Evolutionary conservation across 768 basidiomycete species (phyloP), one percentile per base, ranked within the genome.

Genomic region (Tephrocybe sp.): DNA sequence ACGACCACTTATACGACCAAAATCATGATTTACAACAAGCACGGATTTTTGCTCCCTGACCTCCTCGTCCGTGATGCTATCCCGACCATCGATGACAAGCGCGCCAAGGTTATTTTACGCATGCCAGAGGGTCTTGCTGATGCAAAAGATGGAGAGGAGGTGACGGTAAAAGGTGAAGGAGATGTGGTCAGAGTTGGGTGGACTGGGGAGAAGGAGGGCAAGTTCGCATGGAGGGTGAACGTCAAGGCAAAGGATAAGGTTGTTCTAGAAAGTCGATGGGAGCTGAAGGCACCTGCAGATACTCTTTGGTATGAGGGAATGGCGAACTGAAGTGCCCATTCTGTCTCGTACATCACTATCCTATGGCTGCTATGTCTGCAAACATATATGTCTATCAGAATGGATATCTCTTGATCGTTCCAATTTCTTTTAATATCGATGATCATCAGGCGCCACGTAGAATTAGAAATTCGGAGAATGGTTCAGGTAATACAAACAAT

Each of bases 161-260:
- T 76, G 3, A 44, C 60, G 18, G 55, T 76, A 24, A 50, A 18
- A 45, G 65, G 38, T 68, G 67, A 12, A 46, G 71, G 40, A 62
- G 56, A 33, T 70, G 57, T 46, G 73, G 45, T 66, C 21, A 70
- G 59, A 45, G 68, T 74, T 26, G 56, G 47, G 34, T 74, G 71
- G 73, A 58, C 64, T 1, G 80, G 76, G 1, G 73, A 77, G 65
- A 78, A 78, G 65, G 76, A 82, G 39, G 84, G 84, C 1, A 71
- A 70, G 51, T 78, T 78, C 58, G 80, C 82, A 62, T 85, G 82
- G 81, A 67, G 65, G 50, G 70, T 74, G 64, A 70, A 63, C 21
- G 63, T 83, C 25, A 72, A 65, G 6, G 70, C 68, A 14, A 77
- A 75, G 12, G 68, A 66, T 48, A 74, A 73, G 57, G 64, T 78